Percentiles rank a stretch among this genome's conserved stretches.
Evolutionary conservation across 225 moss, liverwort and hornwort species (phyloP).

Genomic region (Thuidium tamariscinum): DNA sequence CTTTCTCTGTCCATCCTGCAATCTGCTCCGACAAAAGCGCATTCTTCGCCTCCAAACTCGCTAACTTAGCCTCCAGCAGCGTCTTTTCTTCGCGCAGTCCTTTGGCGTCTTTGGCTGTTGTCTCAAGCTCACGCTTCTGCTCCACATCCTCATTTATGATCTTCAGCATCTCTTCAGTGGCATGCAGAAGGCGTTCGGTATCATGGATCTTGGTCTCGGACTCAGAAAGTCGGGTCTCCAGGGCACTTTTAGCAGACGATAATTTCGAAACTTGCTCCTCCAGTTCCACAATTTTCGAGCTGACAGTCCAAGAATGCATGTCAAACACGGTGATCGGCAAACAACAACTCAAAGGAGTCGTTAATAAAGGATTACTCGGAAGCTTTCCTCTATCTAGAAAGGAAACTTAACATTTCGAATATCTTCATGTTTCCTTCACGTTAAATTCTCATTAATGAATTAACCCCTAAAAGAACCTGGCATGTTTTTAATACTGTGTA

Average conservation of each 20-base stretch:
- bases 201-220: constrained; percentile 17
- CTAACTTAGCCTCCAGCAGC: constrained; percentile 1
- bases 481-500: not conserved
- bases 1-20: not conserved
- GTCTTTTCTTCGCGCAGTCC: constrained; percentile 2
- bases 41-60: not conserved
- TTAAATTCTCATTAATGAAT: not conserved
- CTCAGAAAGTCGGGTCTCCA: constrained; percentile 11
- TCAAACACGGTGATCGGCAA: not conserved
- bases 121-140: constrained; percentile 7
- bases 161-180: constrained; percentile 26
- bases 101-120: not conserved
- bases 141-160: constrained; percentile 9
- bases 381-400: not conserved
- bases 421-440: not conserved
- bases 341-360: not conserved
- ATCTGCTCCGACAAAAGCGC: not conserved
- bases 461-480: not conserved
- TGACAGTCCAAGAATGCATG: not conserved
- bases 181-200: constrained; percentile 9
- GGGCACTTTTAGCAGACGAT: not conserved
- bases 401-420: not conserved
- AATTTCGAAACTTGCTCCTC: constrained; percentile 20
- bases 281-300: constrained; percentile 12
- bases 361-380: not conserved